phyloP scores from a whole-genome alignment of 2,329 filamentous ascomycete species.

The Phialemonium atrogriseum region DNA sequence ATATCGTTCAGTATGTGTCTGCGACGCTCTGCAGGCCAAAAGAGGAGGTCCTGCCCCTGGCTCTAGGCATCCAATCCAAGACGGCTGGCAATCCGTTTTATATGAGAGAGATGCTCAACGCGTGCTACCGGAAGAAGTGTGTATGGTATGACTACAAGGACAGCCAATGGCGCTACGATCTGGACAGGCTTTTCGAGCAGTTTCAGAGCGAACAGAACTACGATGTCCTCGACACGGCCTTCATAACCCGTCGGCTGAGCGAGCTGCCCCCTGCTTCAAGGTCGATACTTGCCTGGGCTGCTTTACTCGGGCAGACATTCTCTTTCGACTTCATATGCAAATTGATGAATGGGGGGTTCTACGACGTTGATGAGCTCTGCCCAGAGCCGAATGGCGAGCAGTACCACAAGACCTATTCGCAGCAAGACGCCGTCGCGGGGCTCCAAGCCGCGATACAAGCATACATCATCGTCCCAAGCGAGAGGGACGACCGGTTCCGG shows the following conservation, averaged over 20 bases:
- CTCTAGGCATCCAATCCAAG: constrained; percentile 81
- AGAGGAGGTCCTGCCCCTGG: constrained; percentile 67
- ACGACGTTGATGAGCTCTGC: constrained; percentile 42
- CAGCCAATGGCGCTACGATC: constrained; percentile 73
- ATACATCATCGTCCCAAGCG: constrained; percentile 73
- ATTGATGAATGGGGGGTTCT: constrained; percentile 67
- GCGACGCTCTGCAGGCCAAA: constrained; percentile 67
- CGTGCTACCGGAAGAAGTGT: constrained; percentile 77
- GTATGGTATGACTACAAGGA: constrained; percentile 87
- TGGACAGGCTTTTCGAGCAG: constrained; percentile 78
- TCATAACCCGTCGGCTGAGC: constrained; percentile 68
- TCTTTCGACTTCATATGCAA: constrained; percentile 74
- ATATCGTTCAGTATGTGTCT: constrained; percentile 76
- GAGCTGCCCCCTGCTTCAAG: constrained; percentile 69
- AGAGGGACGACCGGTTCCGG: constrained; percentile 77
- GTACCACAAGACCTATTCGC: constrained; percentile 43
- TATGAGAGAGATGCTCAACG: constrained; percentile 81
- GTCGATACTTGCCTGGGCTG: constrained; percentile 77
- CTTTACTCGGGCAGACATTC: constrained; percentile 73
- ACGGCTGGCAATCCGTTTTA: constrained; percentile 86
- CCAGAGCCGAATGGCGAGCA: constrained; percentile 18
- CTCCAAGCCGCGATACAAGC: constrained; percentile 75
- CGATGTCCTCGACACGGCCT: constrained; percentile 72
- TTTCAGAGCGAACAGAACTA: constrained; percentile 74
- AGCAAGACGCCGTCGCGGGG: constrained; percentile 64